phyloP scores from a whole-genome alignment of 805 yeast genomes.

The Cyberlindnera bimundalis region DNA sequence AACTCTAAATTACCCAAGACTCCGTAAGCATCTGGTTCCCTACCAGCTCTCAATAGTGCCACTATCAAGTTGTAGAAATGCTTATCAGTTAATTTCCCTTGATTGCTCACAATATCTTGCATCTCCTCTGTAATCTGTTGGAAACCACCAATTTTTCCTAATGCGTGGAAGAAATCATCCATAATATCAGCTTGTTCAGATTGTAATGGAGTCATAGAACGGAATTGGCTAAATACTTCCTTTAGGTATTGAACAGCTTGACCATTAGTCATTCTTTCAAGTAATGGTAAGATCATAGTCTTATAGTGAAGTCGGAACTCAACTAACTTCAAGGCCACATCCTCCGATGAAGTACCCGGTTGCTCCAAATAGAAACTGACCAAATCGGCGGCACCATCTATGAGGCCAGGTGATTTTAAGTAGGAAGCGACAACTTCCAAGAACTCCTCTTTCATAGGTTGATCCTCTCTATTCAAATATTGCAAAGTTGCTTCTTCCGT shows the following conservation, averaged over 20 bases:
- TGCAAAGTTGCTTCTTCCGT: constrained; percentile 30
- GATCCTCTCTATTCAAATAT: constrained; percentile 29
- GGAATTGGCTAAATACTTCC: constrained; percentile 19
- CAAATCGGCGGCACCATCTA: constrained; percentile 14
- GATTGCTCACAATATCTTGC: constrained; percentile 10
- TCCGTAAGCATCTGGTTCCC: constrained; percentile 30
- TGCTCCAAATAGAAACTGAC: constrained; percentile 26
- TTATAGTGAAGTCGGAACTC: constrained; percentile 27
- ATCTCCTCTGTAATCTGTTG: constrained; percentile 12
- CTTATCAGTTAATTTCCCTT: constrained; percentile 20
- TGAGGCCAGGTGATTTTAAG: constrained; percentile 11
- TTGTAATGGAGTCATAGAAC: constrained; percentile 14
- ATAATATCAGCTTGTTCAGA: constrained; percentile 21
- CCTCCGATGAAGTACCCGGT: constrained; percentile 17
- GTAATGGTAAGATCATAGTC: constrained; percentile 23
- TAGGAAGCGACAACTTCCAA: constrained; percentile 27
- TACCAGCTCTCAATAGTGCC: constrained; percentile 23
- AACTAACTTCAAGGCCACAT: constrained; percentile 21
- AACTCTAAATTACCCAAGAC: constrained; percentile 34
- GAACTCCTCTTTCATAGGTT: constrained; percentile 27
- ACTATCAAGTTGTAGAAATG: constrained; percentile 28
- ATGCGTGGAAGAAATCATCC: constrained; percentile 19
- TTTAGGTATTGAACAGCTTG: constrained; percentile 17
- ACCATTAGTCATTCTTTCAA: constrained; percentile 16
- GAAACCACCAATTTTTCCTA: constrained; percentile 19